These are phyloP conservation scores for Monosporascus sp. DNA, from an alignment of 2,329 filamentous ascomycete genomes.

Conservation along the genomic window DNA sequence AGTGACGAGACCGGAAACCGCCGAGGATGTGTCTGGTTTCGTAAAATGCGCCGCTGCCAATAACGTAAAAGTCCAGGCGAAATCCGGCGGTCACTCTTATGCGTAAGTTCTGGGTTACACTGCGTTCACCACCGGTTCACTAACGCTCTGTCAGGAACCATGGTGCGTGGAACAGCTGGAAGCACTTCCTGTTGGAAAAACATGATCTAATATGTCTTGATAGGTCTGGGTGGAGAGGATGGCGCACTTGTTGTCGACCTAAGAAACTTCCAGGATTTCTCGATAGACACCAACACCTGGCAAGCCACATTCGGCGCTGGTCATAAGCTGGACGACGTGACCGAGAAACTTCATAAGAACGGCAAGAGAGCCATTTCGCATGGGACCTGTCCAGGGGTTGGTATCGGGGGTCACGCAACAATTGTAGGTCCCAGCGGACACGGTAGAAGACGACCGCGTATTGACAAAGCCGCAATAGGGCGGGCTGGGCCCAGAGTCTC, in stretches of 20 bases:
- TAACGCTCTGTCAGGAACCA: slow-evolving; percentile 23
- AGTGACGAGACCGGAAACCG: slow-evolving; percentile 48
- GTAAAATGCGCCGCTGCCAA: slow-evolving; percentile 50
- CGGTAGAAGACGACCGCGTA: background rate
- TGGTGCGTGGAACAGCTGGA: slow-evolving; percentile 14
- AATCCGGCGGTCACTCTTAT: slow-evolving; percentile 61
- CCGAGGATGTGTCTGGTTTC: slow-evolving; percentile 49
- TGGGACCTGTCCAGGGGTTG: slow-evolving; percentile 54
- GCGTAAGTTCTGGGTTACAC: slow-evolving; percentile 33
- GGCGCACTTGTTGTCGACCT: slow-evolving; percentile 51
- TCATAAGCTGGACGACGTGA: slow-evolving; percentile 45
- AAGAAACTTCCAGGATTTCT: slow-evolving; percentile 45
- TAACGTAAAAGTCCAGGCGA: slow-evolving; percentile 52
- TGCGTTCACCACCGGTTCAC: background rate
- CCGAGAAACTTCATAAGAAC: slow-evolving; percentile 41
- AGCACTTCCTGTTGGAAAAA: background rate
- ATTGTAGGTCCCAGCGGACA: slow-evolving; percentile 34
- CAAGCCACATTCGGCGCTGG: slow-evolving; percentile 51
- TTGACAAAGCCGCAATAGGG: slow-evolving; percentile 32
- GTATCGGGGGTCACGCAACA: slow-evolving; percentile 53
- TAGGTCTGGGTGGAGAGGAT: slow-evolving; percentile 43
- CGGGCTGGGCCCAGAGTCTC: slow-evolving; percentile 51
- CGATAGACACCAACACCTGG: slow-evolving; percentile 47
- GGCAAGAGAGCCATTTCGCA: slow-evolving; percentile 54
- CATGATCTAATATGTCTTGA: slow-evolving; percentile 7